Conservation (phyloP, 768 basidiomycete species). For the Tulasnella sp. region DNA sequence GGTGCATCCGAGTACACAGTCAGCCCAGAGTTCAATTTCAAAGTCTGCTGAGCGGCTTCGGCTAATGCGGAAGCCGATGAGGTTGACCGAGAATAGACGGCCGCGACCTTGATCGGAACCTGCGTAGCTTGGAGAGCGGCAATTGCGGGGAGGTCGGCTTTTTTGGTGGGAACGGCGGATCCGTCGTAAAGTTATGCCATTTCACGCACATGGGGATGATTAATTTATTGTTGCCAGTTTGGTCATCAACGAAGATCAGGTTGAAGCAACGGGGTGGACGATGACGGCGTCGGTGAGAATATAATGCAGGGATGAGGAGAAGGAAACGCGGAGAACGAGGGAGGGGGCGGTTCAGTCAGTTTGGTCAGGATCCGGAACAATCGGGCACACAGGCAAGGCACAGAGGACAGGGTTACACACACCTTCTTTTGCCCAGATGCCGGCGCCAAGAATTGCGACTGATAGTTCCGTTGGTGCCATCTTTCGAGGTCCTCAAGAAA, state of each 20-base stretch:
- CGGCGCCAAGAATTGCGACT: constrained; percentile 75
- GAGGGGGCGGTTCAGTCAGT: background rate
- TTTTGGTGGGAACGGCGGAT: background rate
- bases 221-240: background rate
- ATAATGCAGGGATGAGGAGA: background rate
- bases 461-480: constrained; percentile 38
- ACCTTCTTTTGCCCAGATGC: constrained; percentile 76
- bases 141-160: constrained; percentile 78
- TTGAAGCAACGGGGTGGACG: background rate
- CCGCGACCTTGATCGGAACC: constrained; percentile 45
- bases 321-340: background rate
- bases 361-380: background rate
- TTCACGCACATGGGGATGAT: background rate
- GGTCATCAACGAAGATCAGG: background rate
- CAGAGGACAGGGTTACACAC: constrained; percentile 31
- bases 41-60: constrained; percentile 41
- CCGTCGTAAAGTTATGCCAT: background rate
- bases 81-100: constrained; percentile 76
- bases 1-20: constrained; percentile 55
- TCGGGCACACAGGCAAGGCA: background rate
- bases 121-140: constrained; percentile 45
- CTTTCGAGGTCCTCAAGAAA: background rate
- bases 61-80: constrained; percentile 55
- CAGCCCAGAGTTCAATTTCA: constrained; percentile 44
- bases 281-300: background rate